These are phyloP conservation scores for Wickerhamiella domercqiae DNA, from an alignment of 805 yeast species.

Conservation along the genomic window DNA sequence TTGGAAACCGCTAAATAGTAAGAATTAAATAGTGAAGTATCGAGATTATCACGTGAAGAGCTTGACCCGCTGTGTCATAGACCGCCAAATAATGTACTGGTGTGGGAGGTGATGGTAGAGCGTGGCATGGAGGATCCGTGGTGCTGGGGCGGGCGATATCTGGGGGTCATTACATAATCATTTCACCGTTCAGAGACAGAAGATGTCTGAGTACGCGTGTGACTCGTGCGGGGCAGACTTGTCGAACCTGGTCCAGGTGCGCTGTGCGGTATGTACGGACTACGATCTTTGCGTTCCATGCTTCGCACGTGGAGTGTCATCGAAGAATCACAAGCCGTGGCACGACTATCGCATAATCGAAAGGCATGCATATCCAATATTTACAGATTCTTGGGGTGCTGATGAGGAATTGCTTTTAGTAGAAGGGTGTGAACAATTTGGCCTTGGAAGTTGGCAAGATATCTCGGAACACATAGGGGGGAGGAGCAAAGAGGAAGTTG, in stretches of 20 bases:
- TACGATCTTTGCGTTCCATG: conserved; percentile 98
- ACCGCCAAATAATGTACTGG: too few relatives aligned
- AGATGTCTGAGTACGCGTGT: conserved; percentile 38
- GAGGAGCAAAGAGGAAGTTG: conserved; percentile 81
- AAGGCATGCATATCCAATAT: conserved; percentile 87
- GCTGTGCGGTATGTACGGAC: conserved; percentile 71
- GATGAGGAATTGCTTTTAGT: conserved; percentile 84
- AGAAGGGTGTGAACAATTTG: conserved; percentile 83
- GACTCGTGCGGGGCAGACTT: conserved; percentile 96
- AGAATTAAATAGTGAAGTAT: too few relatives aligned
- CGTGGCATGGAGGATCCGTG: too few relatives aligned
- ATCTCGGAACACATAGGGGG: conserved; percentile 94
- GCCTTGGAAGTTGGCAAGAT: conserved; percentile 96
- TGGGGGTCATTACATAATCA: too few relatives aligned
- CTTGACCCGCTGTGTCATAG: too few relatives aligned
- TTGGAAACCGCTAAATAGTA: too few relatives aligned
- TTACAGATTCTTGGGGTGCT: conserved; percentile 91
- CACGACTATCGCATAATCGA: conserved; percentile 87
- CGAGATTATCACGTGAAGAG: too few relatives aligned
- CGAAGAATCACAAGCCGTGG: conserved; percentile 83
- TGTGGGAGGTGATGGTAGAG: too few relatives aligned
- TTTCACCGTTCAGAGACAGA: too few relatives aligned
- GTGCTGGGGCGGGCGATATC: too few relatives aligned
- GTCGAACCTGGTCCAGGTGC: conserved; percentile 75
- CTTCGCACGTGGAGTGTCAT: conserved; percentile 65